Base-by-base conservation (phyloP, 257 asterid genomes). In the Solanum virginianum region DNA sequence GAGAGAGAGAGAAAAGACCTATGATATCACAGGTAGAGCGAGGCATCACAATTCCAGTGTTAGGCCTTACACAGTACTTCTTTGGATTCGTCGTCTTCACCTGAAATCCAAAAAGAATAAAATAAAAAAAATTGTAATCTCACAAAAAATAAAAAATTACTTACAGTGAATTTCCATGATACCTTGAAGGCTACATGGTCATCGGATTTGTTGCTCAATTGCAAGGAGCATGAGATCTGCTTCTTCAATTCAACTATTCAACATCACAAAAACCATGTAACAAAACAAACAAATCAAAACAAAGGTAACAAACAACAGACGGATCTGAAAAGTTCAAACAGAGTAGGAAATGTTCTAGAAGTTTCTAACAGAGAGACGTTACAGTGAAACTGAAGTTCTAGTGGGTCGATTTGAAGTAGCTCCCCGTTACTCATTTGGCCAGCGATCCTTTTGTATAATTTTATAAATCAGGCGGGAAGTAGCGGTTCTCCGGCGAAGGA, bases 41-140 rank as follows among this genome's bases (percentile, higher is more conserved):
- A 80, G 99, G 99, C 93, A 71, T 85, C 85, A 96, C 97, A 29
- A 96, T 90, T 87, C 98, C 99, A 68, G 99, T 96, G 88, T 96
- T 96, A 8, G 99, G 99, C 91, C 98, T 91, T 87, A 96, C 99
- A 59, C 98, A 96, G 85, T 96, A 96, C 95, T 95, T 94, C 93
- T 93, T 96, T 10, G 99, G 99, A 88, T 96, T 96, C n/a, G 99
- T 96, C 29, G 99, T 96, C 88, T 96, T 96, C 89, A 96, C 98
- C 99, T 96, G 82, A 87, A 43, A 79, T 49, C 86, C 75, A 84
- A 80, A 75, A 72, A 12, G 4, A 16, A 15, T 14, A 36, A 32
- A 10, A 36, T 18, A 36, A 68, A 41, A 49, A 15, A 51, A 77
- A 24, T 24, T 24, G 65, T 79, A 53, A 10, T 53, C 65, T 51